A percentile compares a stretch with the other conserved stretches of the same genome.
Evolutionary conservation across 768 basidiomycete species (phyloP).

Genomic region (Kwoniella sp.): DNA sequence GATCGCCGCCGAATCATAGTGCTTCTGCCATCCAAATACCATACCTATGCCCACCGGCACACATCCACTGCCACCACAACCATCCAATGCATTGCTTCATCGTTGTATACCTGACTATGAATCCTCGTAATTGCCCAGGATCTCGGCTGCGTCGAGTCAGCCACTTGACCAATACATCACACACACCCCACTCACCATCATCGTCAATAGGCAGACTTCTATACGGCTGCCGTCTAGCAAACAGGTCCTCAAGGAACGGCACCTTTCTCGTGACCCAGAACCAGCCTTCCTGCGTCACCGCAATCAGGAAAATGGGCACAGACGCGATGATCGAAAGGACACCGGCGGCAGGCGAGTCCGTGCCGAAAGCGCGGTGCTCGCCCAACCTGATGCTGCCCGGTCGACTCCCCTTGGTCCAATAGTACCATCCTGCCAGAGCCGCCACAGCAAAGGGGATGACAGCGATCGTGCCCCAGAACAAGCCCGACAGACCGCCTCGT

Average conservation of each 20-base stretch:
- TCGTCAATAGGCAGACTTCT: slow-evolving; percentile 48
- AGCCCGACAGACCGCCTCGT: slow-evolving; percentile 56
- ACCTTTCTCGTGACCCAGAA: slow-evolving; percentile 41
- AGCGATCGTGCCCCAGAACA: slow-evolving; percentile 81
- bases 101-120: slow-evolving; percentile 7
- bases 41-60: background rate
- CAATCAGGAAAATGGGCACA: slow-evolving; percentile 84
- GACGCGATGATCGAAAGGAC: slow-evolving; percentile 71
- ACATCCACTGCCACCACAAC: background rate
- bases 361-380: slow-evolving; percentile 49
- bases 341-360: slow-evolving; percentile 54
- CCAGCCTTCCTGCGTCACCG: slow-evolving; percentile 57
- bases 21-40: too few species aligned
- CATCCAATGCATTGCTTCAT: slow-evolving; percentile 1
- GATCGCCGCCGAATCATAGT: slow-evolving; percentile 53
- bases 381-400: slow-evolving; percentile 60
- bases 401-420: slow-evolving; percentile 68
- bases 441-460: slow-evolving; percentile 73
- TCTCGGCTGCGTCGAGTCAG: slow-evolving; percentile 15
- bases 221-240: slow-evolving; percentile 39
- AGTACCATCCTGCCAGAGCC: slow-evolving; percentile 72
- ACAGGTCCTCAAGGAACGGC: slow-evolving; percentile 44
- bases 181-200: slow-evolving; percentile 47
- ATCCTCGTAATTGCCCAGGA: slow-evolving; percentile 28
- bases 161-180: too few species aligned